These are phyloP conservation scores for Penicillium subrubescens DNA, from an alignment of 495 filamentous ascomycete genomes.

Conservation along the genomic window DNA sequence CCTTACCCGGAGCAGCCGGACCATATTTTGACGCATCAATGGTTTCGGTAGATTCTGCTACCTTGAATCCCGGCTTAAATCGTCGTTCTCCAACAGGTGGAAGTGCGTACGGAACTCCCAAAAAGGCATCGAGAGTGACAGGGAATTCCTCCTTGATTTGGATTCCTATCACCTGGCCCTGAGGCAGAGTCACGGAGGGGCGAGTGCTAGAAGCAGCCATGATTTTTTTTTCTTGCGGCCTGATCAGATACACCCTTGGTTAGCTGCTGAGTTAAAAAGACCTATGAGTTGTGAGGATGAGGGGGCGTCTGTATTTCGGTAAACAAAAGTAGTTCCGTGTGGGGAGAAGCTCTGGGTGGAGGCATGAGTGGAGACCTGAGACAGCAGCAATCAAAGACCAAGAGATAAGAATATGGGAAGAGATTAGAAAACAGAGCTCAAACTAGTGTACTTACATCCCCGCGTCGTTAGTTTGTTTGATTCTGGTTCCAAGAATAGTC, in stretches of 20 bases:
- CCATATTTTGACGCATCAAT: conserved; percentile 48
- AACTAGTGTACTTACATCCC: background rate
- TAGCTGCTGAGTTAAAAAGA: background rate
- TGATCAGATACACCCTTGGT: background rate
- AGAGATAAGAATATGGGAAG: background rate
- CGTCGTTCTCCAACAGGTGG: conserved; percentile 56
- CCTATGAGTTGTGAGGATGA: background rate
- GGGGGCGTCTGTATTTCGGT: conserved; percentile 12
- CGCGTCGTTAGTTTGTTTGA: background rate
- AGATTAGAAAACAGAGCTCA: background rate
- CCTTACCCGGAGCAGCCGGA: conserved; percentile 29
- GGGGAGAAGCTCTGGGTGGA: conserved; percentile 12
- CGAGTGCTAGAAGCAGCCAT: background rate
- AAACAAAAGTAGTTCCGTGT: conserved; percentile 25
- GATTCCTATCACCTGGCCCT: conserved; percentile 58
- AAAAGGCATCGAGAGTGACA: conserved; percentile 55
- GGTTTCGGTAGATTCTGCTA: conserved; percentile 35
- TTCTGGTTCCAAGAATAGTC: too few species aligned
- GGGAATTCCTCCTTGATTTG: conserved; percentile 42
- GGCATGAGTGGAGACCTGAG: conserved; percentile 14
- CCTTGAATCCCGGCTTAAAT: conserved; percentile 50
- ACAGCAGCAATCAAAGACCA: background rate
- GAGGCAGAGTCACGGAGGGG: conserved; percentile 46
- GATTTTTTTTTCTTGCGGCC: background rate
- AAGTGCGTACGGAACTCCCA: conserved; percentile 64